Percentiles rank a stretch among this genome's conserved stretches.
phyloP scores from a whole-genome alignment of 306 rosid genomes.

The Dryas alaskensis region DNA sequence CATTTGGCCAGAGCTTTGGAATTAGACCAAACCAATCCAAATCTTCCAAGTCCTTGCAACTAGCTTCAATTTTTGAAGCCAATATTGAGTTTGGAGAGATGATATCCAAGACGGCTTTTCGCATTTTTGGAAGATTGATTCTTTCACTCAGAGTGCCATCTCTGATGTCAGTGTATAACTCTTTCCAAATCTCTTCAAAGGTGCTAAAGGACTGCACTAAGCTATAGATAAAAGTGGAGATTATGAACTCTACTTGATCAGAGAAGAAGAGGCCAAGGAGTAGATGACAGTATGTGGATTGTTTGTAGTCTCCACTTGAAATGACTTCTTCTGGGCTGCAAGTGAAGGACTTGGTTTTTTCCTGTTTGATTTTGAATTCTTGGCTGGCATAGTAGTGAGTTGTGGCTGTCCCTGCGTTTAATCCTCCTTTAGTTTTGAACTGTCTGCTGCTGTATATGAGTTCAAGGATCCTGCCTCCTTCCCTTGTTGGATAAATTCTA shows the following conservation, averaged over 20 bases:
- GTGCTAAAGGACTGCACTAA: conserved; percentile 63
- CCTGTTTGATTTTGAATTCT: conserved; percentile 84
- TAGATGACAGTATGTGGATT: conserved; percentile 87
- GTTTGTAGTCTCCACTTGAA: conserved; percentile 67
- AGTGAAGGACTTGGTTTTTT: conserved; percentile 60
- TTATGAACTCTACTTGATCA: conserved; percentile 65
- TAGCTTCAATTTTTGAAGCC: conserved; percentile 44
- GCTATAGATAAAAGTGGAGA: conserved; percentile 80
- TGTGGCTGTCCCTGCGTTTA: conserved; percentile 80
- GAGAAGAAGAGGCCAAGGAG: conserved; percentile 75
- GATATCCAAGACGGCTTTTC: conserved; percentile 48
- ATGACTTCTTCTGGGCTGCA: conserved; percentile 90
- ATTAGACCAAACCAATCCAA: conserved; percentile 64
- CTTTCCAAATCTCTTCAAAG: conserved; percentile 69
- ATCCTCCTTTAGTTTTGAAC: conserved; percentile 70
- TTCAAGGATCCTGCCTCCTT: conserved; percentile 77
- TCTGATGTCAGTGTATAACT: conserved; percentile 54
- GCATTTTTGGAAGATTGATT: conserved; percentile 43
- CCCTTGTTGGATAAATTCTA: conserved; percentile 69
- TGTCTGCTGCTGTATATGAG: conserved; percentile 82
- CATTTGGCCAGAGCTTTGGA: conserved; percentile 79
- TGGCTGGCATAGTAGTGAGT: conserved; percentile 86
- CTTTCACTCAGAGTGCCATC: conserved; percentile 44
- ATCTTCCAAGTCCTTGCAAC: conserved; percentile 46
- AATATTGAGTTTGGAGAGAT: conserved; percentile 52